Evolutionary conservation across 257 asterid species (phyloP).

Genomic region (Solanum arcanum): DNA sequence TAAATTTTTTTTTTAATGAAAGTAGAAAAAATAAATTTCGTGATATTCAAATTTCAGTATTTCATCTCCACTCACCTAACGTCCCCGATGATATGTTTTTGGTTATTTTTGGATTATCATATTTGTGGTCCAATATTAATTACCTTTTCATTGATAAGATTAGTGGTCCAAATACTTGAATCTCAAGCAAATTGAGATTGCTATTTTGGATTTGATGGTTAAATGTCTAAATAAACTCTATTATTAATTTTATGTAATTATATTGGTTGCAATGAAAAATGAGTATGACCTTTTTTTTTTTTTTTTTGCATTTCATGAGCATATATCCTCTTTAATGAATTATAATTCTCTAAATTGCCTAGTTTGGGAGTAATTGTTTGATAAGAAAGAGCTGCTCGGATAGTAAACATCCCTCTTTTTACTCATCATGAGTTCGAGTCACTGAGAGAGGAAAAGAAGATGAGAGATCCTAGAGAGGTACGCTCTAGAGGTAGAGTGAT

Average conservation of each 20-base stretch:
- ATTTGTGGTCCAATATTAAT: not conserved
- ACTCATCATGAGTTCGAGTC: not conserved
- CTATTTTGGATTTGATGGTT: not conserved
- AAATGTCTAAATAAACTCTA: not conserved
- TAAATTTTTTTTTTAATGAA: not conserved
- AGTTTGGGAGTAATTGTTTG: too few relatives aligned
- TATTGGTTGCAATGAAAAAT: not conserved
- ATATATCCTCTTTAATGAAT: not conserved
- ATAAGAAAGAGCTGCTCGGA: not conserved
- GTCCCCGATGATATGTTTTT: not conserved
- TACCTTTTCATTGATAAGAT: not conserved
- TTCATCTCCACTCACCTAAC: not conserved
- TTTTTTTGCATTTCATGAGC: not conserved
- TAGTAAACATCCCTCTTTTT: too few relatives aligned
- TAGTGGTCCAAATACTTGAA: not conserved
- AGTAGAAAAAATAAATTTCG: not conserved
- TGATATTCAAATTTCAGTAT: not conserved
- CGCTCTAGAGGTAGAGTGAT: not conserved
- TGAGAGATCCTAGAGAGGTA: not conserved
- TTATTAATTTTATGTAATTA: not conserved
- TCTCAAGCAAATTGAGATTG: not conserved
- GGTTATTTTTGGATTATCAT: not conserved
- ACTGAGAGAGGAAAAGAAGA: too few relatives aligned
- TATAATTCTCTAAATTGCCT: not conserved
- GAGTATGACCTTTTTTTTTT: not conserved